Evolutionary conservation across 495 filamentous ascomycete species (phyloP).

Genomic region (Penicillium pulvis): DNA sequence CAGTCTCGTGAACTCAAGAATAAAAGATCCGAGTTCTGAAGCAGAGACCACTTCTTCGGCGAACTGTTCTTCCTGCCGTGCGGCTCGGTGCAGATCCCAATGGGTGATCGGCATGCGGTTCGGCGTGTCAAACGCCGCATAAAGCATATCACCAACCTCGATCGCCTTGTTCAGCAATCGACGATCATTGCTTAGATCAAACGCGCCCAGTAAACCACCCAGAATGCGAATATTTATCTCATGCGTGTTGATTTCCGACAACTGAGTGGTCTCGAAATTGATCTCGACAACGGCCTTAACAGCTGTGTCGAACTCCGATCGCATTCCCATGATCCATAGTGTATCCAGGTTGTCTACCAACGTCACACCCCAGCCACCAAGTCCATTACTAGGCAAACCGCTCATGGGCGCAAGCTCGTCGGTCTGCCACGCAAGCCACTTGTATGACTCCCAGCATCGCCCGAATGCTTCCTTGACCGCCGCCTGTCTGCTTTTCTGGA

Average conservation of each 20-base stretch:
- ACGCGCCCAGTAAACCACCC: constrained; percentile 52
- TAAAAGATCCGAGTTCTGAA: constrained; percentile 79
- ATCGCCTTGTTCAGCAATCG: constrained; percentile 37
- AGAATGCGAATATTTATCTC: constrained; percentile 53
- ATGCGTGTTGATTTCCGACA: constrained; percentile 46
- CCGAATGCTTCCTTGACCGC: constrained; percentile 60
- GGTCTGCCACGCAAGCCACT: constrained; percentile 63
- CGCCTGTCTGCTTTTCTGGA: constrained; percentile 27
- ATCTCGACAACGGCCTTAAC: constrained; percentile 65
- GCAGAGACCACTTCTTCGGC: constrained; percentile 41
- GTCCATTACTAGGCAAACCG: constrained; percentile 58
- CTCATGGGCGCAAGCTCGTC: constrained; percentile 69
- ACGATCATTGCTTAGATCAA: constrained; percentile 47
- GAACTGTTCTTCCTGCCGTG: constrained; percentile 24
- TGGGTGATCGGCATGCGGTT: constrained; percentile 41
- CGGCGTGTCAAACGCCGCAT: constrained; percentile 41
- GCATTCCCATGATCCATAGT: constrained; percentile 84
- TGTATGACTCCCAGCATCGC: constrained; percentile 68
- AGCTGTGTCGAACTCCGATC: constrained; percentile 77
- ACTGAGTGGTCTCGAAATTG: constrained; percentile 58
- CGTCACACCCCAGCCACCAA: constrained; percentile 82
- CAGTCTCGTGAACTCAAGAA: constrained; percentile 85
- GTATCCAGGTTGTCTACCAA: constrained; percentile 85
- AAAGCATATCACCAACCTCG: constrained; percentile 40
- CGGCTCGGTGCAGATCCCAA: constrained; percentile 30